These are phyloP conservation scores for Candida patagonica DNA, from an alignment of 805 yeast genomes.

Conservation along the genomic window DNA sequence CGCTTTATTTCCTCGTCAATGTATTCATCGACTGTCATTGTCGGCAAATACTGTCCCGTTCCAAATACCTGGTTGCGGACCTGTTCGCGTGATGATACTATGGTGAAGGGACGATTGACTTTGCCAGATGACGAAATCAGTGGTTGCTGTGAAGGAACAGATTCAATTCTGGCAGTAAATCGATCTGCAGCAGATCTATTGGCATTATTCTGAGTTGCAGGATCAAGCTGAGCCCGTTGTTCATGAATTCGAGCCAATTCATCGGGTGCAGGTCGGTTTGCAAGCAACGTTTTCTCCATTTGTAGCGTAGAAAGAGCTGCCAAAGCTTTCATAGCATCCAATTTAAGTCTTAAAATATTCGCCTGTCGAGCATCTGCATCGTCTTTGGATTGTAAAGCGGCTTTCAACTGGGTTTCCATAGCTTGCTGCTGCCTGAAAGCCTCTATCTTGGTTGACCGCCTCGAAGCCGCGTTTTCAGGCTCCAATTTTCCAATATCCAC, in stretches of 20 bases:
- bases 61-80: conserved; percentile 65
- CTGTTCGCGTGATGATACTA: conserved; percentile 45
- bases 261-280: conserved; percentile 13
- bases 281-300: conserved; percentile 61
- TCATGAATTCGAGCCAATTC: conserved; percentile 1
- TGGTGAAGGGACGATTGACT: conserved; percentile 74
- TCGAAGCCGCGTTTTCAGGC: conserved; percentile 30
- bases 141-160: conserved; percentile 26
- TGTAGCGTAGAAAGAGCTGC: conserved; percentile 46
- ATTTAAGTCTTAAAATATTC: conserved; percentile 45
- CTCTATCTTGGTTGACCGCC: conserved; percentile 66
- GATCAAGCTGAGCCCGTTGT: conserved; percentile 2
- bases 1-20: conserved; percentile 75
- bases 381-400: conserved; percentile 29
- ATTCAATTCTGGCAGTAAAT: conserved; percentile 59
- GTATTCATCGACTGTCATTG: conserved; percentile 90
- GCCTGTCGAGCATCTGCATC: conserved; percentile 57
- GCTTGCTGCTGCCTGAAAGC: conserved; percentile 53
- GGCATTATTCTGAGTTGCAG: neutral
- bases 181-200: conserved; percentile 26
- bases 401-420: conserved; percentile 35
- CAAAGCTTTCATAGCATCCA: conserved; percentile 46
- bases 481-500: conserved; percentile 10
- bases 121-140: conserved; percentile 65
- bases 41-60: conserved; percentile 86